A percentile compares a stretch with the other conserved stretches of the same genome.
These are phyloP conservation scores for Phtheirospermum japonicum DNA, from an alignment of 257 asterid genomes.

Conservation along the genomic window DNA sequence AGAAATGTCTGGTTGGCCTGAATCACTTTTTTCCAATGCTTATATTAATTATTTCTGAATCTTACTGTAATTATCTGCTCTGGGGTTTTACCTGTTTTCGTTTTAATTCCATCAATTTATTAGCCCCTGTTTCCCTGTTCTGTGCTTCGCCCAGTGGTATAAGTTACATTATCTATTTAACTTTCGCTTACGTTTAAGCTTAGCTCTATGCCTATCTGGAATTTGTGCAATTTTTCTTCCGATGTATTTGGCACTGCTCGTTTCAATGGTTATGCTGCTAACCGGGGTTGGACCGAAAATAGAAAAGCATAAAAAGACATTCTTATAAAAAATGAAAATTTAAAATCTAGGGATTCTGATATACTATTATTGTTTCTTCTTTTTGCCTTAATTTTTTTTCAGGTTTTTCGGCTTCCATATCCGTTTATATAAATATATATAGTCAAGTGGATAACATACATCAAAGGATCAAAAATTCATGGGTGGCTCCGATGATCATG, in stretches of 20 bases:
- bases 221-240: constrained; percentile 6
- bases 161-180: not conserved
- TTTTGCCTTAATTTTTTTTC: not conserved
- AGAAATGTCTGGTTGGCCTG: constrained; percentile 12
- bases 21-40: not conserved
- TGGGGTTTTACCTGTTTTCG: constrained; percentile 3
- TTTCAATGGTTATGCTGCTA: constrained; percentile 13
- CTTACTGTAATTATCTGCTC: not conserved
- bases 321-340: too few relatives aligned
- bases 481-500: constrained; percentile 73
- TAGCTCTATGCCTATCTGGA: not conserved
- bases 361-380: not conserved
- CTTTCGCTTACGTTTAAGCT: too few relatives aligned
- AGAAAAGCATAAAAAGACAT: not conserved
- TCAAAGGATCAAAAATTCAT: constrained; percentile 16
- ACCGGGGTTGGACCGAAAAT: constrained; percentile 3
- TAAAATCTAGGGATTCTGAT: constrained; percentile 4
- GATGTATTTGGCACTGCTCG: not conserved
- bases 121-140: not conserved
- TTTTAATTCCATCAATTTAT: not conserved
- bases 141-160: not conserved
- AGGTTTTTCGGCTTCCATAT: constrained; percentile 11
- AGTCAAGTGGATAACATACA: constrained; percentile 23
- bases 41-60: constrained; percentile 1
- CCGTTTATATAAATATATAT: constrained; percentile 18